A percentile compares a stretch with the other conserved stretches of the same genome.
Evolutionary conservation across 1,139 yeast genomes (phyloP).

Genomic region (Meyerozyma carpophila): DNA sequence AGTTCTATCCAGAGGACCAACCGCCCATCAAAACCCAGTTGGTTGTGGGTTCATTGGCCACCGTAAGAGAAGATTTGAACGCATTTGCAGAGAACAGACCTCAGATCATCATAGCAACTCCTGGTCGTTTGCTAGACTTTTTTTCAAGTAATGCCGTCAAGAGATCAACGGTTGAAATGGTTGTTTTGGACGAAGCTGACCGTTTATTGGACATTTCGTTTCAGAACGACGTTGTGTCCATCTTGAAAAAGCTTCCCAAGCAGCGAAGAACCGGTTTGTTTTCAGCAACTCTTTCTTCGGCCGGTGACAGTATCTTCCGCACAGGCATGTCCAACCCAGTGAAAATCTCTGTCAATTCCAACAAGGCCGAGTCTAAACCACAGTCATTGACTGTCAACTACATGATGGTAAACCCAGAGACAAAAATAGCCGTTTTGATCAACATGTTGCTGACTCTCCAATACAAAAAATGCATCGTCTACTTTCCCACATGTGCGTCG

Average conservation of each 20-base stretch:
- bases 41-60: constrained; percentile 71
- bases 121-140: constrained; percentile 83
- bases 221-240: constrained; percentile 59
- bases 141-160: constrained; percentile 47
- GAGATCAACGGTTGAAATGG: constrained; percentile 59
- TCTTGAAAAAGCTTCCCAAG: constrained; percentile 67
- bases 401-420: constrained; percentile 52
- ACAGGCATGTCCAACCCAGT: constrained; percentile 91
- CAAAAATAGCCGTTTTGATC: constrained; percentile 56
- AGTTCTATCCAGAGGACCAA: constrained; percentile 50
- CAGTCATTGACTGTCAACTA: constrained; percentile 60
- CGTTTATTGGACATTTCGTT: constrained; percentile 78
- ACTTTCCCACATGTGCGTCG: constrained; percentile 83
- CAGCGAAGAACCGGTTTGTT: constrained; percentile 92
- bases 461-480: constrained; percentile 75
- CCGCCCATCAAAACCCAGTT: constrained; percentile 55
- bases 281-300: constrained; percentile 85
- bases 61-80: constrained; percentile 71
- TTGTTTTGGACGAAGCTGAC: constrained; percentile 91
- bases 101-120: constrained; percentile 84
- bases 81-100: constrained; percentile 50
- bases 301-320: constrained; percentile 62
- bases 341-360: constrained; percentile 64
- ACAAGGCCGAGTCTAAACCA: constrained; percentile 39
- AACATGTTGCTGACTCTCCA: constrained; percentile 48